A percentile compares a stretch with the other conserved stretches of the same genome.
phyloP scores from a whole-genome alignment of 192 early-diverging fungal species.

The Dissophora ornata region DNA sequence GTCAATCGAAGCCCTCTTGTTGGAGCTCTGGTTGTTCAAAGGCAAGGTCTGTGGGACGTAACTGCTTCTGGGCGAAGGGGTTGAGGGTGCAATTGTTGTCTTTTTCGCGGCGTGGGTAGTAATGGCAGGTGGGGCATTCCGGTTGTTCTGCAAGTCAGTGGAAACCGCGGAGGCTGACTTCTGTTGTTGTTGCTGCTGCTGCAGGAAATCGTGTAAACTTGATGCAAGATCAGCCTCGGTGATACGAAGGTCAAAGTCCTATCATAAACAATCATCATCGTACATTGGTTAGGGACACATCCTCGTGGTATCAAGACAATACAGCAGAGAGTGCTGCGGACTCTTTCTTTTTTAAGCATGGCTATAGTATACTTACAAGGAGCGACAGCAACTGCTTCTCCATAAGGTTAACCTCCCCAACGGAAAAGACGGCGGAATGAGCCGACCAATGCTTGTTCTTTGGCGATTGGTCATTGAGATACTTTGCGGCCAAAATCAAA shows the following conservation, averaged over 20 bases:
- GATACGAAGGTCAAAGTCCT: conserved; percentile 58
- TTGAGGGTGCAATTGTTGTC: conserved; percentile 2
- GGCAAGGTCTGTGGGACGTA: conserved; percentile 9
- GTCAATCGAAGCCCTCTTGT: conserved; percentile 29
- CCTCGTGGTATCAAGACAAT: too few relatives aligned
- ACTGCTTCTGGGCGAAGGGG: conserved; percentile 37
- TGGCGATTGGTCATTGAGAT: conserved; percentile 81
- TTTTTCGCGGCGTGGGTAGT: conserved; percentile 3
- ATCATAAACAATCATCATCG: conserved; percentile 15
- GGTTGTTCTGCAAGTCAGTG: not conserved
- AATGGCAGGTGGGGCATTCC: not conserved
- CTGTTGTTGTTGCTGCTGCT: conserved; percentile 11
- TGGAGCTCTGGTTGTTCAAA: conserved; percentile 35
- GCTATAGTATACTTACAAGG: conserved; percentile 39
- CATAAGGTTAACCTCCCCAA: conserved; percentile 85
- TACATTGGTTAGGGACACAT: not conserved
- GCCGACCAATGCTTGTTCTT: conserved; percentile 87
- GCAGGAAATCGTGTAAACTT: conserved; percentile 37
- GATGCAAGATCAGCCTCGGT: conserved; percentile 54
- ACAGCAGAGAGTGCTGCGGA: not conserved
- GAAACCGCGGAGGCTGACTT: conserved; percentile 3
- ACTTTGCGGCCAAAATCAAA: conserved; percentile 79
- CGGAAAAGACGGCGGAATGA: conserved; percentile 74
- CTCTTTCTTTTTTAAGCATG: not conserved
- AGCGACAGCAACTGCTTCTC: conserved; percentile 83